phyloP scores from a whole-genome alignment of 345 rosid species.

The Rhizophora apiculata region DNA sequence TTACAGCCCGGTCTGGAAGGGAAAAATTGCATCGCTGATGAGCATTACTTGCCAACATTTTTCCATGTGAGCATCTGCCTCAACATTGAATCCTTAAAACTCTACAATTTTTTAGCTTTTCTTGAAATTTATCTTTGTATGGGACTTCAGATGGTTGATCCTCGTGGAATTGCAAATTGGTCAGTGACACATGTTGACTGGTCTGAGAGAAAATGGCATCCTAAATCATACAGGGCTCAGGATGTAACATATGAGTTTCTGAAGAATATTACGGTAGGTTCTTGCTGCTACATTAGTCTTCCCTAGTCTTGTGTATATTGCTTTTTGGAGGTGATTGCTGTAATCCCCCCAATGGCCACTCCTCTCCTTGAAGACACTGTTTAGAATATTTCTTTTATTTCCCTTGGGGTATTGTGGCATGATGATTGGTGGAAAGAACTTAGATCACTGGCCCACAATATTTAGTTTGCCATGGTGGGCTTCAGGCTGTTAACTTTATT shows the following conservation, averaged over 20 bases:
- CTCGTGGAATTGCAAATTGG: constrained; percentile 88
- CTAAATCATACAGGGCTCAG: constrained; percentile 70
- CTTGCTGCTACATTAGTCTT: background rate
- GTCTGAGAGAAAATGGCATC: constrained; percentile 99
- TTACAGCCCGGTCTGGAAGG: constrained; percentile 93
- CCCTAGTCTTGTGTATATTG: background rate
- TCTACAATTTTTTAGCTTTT: background rate
- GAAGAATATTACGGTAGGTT: constrained; percentile 72
- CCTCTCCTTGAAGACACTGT: background rate
- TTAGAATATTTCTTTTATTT: background rate
- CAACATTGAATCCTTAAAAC: constrained; percentile 6
- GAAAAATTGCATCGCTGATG: constrained; percentile 94
- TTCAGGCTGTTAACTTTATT: background rate
- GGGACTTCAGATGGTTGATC: constrained; percentile 72
- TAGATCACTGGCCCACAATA: too few species aligned
- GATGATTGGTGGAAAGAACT: background rate
- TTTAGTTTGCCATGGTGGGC: background rate
- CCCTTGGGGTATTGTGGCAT: background rate
- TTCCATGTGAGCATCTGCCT: constrained; percentile 57
- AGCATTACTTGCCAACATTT: constrained; percentile 93
- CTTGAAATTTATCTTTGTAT: constrained; percentile 18
- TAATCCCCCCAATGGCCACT: too few species aligned
- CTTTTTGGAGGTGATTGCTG: background rate
- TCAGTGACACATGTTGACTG: constrained; percentile 96
- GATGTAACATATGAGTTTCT: constrained; percentile 64